A percentile compares a stretch with the other conserved stretches of the same genome.
These are phyloP conservation scores for Geotrichum reessii DNA, from an alignment of 1,139 yeast genomes.

Conservation along the genomic window DNA sequence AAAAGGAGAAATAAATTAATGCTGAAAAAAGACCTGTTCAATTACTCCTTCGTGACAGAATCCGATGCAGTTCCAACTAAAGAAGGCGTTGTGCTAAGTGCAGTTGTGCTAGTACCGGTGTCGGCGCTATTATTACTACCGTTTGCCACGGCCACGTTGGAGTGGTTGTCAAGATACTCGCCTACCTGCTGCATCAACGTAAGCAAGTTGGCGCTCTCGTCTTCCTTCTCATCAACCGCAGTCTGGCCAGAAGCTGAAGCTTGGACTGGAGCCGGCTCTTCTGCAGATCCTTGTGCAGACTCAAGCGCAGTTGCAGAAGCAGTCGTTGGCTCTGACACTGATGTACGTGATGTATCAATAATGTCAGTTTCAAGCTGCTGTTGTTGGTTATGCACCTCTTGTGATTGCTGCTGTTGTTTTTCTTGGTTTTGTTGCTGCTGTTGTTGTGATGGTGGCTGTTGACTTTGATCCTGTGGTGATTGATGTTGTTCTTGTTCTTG, in stretches of 20 bases:
- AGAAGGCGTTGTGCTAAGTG: neutral
- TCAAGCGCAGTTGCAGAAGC: neutral
- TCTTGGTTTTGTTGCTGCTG: neutral
- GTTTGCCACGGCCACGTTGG: neutral
- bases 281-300: neutral
- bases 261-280: neutral
- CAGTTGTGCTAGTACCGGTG: neutral
- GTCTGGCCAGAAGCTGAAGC: neutral
- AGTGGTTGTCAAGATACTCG: constrained; percentile 11
- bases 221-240: constrained; percentile 6
- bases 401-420: neutral
- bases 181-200: constrained; percentile 15
- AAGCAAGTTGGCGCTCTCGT: constrained; percentile 13
- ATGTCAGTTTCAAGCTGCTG: neutral
- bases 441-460: neutral
- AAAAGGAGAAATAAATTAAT: too few relatives aligned
- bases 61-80: neutral
- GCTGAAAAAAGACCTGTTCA: too few relatives aligned
- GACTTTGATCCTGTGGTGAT: neutral
- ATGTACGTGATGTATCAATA: neutral
- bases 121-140: neutral
- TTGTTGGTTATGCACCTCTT: neutral
- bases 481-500: constrained; percentile 2
- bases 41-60: neutral
- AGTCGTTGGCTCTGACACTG: neutral